Evolutionary conservation across 2,329 filamentous ascomycete genomes (phyloP).

Genomic region (Hymenoscyphus albidus): DNA sequence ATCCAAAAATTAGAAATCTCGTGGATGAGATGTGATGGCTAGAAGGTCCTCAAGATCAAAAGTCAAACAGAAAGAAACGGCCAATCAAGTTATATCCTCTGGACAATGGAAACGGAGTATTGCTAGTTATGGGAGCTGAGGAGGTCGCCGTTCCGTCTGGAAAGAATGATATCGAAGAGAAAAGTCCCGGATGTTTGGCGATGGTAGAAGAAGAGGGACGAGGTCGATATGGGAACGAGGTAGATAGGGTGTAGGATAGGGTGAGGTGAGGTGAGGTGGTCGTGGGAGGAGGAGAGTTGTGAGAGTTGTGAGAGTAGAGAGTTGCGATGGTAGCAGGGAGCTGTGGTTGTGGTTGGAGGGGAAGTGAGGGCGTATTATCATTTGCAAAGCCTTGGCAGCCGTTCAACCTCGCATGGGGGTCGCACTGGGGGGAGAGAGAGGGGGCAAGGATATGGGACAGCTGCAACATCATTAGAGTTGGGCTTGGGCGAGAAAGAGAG

Average conservation of each 20-base stretch:
- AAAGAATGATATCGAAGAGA: slow-evolving; percentile 12
- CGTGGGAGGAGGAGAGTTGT: slow-evolving; percentile 10
- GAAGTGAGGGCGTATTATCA: background rate
- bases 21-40: slow-evolving; percentile 14
- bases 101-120: slow-evolving; percentile 11
- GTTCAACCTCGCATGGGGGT: slow-evolving; percentile 4
- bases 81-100: slow-evolving; percentile 9
- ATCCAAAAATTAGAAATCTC: slow-evolving; percentile 18
- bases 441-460: slow-evolving; percentile 10
- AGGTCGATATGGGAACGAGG: slow-evolving; percentile 19
- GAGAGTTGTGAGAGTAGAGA: slow-evolving; percentile 5
- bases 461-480: slow-evolving; percentile 7
- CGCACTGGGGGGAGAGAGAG: background rate
- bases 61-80: slow-evolving; percentile 26
- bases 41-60: slow-evolving; percentile 10
- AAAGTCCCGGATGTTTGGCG: slow-evolving; percentile 6
- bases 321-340: slow-evolving; percentile 6
- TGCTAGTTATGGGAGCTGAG: slow-evolving; percentile 5
- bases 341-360: slow-evolving; percentile 3
- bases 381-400: slow-evolving; percentile 6
- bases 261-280: slow-evolving; percentile 13
- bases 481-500: background rate
- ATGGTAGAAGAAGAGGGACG: slow-evolving; percentile 13
- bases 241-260: background rate
- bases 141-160: slow-evolving; percentile 1